Conservation (phyloP, 2,329 filamentous ascomycete species). For the Trichoderma aggressivum region DNA sequence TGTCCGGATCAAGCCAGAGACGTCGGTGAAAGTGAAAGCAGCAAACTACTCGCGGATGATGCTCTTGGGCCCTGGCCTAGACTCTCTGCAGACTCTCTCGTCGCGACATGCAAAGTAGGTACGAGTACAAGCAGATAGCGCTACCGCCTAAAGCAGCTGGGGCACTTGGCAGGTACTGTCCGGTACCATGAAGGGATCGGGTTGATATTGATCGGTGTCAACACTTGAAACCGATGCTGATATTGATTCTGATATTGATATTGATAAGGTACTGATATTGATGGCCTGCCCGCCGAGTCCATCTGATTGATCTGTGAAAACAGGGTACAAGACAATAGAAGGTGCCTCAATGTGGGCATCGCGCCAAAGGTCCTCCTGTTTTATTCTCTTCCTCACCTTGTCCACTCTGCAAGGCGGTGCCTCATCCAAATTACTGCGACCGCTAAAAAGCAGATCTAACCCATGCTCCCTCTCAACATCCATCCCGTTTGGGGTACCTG, state of each 20-base stretch:
- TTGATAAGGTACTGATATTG: neutral
- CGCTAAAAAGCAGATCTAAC: neutral
- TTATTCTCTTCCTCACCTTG: neutral
- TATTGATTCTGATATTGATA: neutral
- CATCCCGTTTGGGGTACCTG: conserved; percentile 10
- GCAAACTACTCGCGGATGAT: neutral
- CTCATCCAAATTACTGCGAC: neutral
- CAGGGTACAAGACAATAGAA: neutral
- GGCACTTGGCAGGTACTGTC: neutral
- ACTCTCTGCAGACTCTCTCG: neutral
- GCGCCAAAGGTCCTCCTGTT: neutral
- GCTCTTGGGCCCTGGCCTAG: neutral
- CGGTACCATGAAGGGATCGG: neutral
- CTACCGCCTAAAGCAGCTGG: neutral
- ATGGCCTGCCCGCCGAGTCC: neutral
- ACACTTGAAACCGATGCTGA: neutral
- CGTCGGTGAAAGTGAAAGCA: neutral
- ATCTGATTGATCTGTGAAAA: neutral
- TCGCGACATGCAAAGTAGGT: neutral
- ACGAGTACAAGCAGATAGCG: neutral
- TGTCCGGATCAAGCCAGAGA: neutral
- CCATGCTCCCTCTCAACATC: conserved; percentile 8
- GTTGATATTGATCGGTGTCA: too few species aligned
- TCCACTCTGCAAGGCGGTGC: neutral
- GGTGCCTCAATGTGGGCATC: neutral